A percentile compares a stretch with the other conserved stretches of the same genome.
phyloP scores from a whole-genome alignment of 208 protist species.

The Acanthamoeba divionensis region DNA sequence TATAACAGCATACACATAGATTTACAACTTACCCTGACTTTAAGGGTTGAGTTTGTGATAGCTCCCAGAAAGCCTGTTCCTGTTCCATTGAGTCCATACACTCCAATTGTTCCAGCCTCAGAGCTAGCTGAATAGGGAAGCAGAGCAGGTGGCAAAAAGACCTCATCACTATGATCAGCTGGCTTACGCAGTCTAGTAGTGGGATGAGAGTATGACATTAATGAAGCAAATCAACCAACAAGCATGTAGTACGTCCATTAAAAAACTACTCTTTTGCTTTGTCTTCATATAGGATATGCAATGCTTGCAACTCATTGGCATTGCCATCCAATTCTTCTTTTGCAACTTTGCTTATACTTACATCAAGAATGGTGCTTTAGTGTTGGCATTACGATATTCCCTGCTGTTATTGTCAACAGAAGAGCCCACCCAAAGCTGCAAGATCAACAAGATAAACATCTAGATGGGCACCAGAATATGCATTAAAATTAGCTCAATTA shows the following conservation, averaged over 20 bases:
- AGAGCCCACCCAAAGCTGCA: neutral
- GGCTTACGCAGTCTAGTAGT: too few species aligned
- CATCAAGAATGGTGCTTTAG: neutral
- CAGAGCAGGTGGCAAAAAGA: neutral
- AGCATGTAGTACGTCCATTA: too few species aligned
- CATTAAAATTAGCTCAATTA: neutral
- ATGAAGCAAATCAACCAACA: too few species aligned
- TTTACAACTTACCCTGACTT: neutral
- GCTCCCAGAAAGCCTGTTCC: slow-evolving; percentile 5
- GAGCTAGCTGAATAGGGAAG: neutral
- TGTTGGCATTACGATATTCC: neutral
- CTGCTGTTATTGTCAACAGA: neutral
- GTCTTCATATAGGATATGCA: too few species aligned
- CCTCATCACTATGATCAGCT: too few species aligned
- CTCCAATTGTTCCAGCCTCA: neutral
- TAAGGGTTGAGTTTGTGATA: neutral
- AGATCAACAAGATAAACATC: slow-evolving; percentile 20
- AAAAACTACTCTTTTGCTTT: too few species aligned
- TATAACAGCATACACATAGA: too few species aligned
- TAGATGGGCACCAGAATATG: neutral
- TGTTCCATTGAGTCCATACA: neutral
- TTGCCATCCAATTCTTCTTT: too few species aligned
- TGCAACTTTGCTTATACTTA: too few species aligned
- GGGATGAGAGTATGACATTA: too few species aligned
- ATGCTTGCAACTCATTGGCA: too few species aligned